Evolutionary conservation across 2,329 filamentous ascomycete species (phyloP), one percentile per base, ranked within the genome.

Genomic region (Nothophoma quercina): DNA sequence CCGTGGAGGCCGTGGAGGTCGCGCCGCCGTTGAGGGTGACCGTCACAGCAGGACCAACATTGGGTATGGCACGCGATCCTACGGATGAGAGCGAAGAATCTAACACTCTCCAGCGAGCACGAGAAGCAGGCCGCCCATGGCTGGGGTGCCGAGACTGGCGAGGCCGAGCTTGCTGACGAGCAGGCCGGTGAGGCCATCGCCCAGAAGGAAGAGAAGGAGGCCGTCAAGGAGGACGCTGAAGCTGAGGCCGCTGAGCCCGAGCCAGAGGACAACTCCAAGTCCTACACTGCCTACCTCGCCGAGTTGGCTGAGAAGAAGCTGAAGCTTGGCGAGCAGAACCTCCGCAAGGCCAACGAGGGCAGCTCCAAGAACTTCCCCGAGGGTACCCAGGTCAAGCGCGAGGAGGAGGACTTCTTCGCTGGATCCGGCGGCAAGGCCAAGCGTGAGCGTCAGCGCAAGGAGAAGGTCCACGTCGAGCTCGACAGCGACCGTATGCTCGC

Each of bases 341-440:
- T 91, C 73, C 93, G 95, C 81, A 87, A 92, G 82, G 81, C 93
- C 78, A 97, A 98, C 83, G 93, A 97, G 83, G 93, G 93, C 72
- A 85, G 82, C 82, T 91, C 91, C 83, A 93, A 95, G 86, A 95
- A 97, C 85, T 96, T 93, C 90, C 90, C 89, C 70, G 83, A 84
- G 70, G 92, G 91, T 75, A 96, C 82, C 59, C 67, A 86, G 68
- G 80, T 63, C 74, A 74, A 54, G 75, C 46, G 81, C 39, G 83
- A 85, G 47, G 87, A 91, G 68, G 86, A 89, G 67, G 73, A 75
- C 63, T 97, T 90, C 85, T 88, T 96, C 73, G 79, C 88, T 70
- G 87, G 83, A 67, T 77, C 83, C 63, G 83, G 81, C 59, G 88
- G 88, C 80, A 97, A 97, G 88, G 78, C 86, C 76, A 80, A 79